Percentiles rank a stretch among this genome's conserved stretches.
Evolutionary conservation across 1,284 basidiomycete genomes (phyloP).

Genomic region (Malassezia dermatis): DNA sequence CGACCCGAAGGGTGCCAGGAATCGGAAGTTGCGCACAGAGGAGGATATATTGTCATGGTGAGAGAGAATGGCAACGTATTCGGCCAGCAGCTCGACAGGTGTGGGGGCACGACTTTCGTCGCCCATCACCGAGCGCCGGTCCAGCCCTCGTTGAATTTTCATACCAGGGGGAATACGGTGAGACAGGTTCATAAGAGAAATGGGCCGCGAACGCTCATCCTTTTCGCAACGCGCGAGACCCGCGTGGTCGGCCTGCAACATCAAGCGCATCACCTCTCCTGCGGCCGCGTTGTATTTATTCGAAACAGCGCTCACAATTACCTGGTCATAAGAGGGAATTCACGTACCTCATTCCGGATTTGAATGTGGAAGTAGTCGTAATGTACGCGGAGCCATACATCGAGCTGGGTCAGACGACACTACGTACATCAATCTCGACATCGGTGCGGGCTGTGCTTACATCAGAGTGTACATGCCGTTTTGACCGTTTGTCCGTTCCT

Average conservation of each 20-base stretch:
- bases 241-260: conserved; percentile 20
- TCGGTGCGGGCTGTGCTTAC: conserved; percentile 18
- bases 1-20: conserved; percentile 37
- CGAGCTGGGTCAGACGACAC: conserved; percentile 13
- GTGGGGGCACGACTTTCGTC: conserved; percentile 17
- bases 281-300: conserved; percentile 36
- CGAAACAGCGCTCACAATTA: conserved; percentile 28
- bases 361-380: conserved; percentile 77
- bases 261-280: conserved; percentile 38
- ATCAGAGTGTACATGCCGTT: conserved; percentile 13
- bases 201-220: conserved; percentile 34
- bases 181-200: conserved; percentile 35
- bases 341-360: conserved; percentile 68
- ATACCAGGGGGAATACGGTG: conserved; percentile 48
- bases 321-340: background rate
- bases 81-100: conserved; percentile 33
- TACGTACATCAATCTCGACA: conserved; percentile 25
- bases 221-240: conserved; percentile 56
- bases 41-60: conserved; percentile 68
- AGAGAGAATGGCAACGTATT: conserved; percentile 65
- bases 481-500: background rate
- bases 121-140: conserved; percentile 22
- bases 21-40: conserved; percentile 54
- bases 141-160: conserved; percentile 53
- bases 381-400: conserved; percentile 70